These are phyloP conservation scores for Ustilago esculenta DNA, from an alignment of 1,284 basidiomycete species.

Conservation along the genomic window DNA sequence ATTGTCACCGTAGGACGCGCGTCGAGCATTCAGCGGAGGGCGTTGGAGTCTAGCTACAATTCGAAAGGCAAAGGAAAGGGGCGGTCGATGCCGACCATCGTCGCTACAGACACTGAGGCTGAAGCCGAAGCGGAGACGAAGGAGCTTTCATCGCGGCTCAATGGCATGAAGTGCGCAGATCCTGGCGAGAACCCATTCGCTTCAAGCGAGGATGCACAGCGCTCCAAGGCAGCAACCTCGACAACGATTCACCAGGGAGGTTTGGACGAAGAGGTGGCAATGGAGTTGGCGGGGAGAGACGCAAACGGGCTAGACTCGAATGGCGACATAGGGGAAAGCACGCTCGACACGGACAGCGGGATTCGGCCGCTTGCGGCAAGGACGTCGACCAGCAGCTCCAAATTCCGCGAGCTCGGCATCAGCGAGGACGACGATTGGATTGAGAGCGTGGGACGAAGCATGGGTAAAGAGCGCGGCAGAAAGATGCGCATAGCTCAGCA, in stretches of 20 bases:
- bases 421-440: conserved; percentile 43
- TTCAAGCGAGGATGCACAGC: conserved; percentile 17
- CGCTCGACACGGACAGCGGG: conserved; percentile 7
- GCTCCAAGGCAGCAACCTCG: conserved; percentile 3
- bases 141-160: background rate
- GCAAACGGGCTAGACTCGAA: conserved; percentile 3
- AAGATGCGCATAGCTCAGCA: conserved; percentile 17
- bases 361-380: conserved; percentile 14
- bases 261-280: conserved; percentile 36
- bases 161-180: too few species aligned
- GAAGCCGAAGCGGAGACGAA: conserved; percentile 24
- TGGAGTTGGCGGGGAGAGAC: conserved; percentile 26
- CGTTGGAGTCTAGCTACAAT: conserved; percentile 25
- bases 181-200: conserved; percentile 25
- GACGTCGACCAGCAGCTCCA: conserved; percentile 44
- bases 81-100: conserved; percentile 47
- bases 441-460: conserved; percentile 12
- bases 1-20: conserved; percentile 56
- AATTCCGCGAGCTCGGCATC: conserved; percentile 47
- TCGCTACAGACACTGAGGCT: conserved; percentile 49
- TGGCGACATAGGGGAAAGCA: conserved; percentile 31
- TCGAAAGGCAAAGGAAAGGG: conserved; percentile 35
- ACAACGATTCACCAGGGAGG: conserved; percentile 48
- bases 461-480: background rate
- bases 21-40: conserved; percentile 40